Evolutionary conservation across 306 rosid species (phyloP).

Genomic region (Quercus glauca): DNA sequence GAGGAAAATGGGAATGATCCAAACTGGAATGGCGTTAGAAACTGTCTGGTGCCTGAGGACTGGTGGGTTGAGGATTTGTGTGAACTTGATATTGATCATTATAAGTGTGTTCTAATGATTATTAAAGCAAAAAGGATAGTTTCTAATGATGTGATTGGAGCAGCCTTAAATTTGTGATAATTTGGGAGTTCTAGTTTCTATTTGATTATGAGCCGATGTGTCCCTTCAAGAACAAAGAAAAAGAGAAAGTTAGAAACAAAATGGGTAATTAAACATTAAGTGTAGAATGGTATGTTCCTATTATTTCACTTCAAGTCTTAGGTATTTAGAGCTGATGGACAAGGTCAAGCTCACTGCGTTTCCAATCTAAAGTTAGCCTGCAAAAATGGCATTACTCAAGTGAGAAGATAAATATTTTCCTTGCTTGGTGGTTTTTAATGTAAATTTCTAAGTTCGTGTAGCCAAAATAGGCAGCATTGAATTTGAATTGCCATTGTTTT

Average conservation of each 20-base stretch:
- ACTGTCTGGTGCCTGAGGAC: conserved; percentile 72
- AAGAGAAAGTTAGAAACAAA: not conserved
- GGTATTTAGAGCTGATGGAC: not conserved
- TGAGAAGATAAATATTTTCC: not conserved
- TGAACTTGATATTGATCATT: conserved; percentile 84
- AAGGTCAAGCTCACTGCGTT: not conserved
- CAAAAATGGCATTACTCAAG: not conserved
- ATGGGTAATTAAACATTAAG: not conserved
- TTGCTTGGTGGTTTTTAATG: not conserved
- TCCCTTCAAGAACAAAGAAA: not conserved
- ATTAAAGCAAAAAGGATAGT: conserved; percentile 54
- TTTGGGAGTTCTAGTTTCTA: not conserved
- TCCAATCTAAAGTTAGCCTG: not conserved
- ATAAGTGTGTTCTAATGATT: conserved; percentile 50
- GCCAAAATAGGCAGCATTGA: not conserved
- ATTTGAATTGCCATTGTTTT: not conserved
- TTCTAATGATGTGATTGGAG: conserved; percentile 75
- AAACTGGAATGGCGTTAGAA: conserved; percentile 56
- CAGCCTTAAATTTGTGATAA: conserved; percentile 46
- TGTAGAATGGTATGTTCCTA: not conserved
- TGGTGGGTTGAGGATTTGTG: conserved; percentile 99
- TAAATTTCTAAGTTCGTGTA: not conserved
- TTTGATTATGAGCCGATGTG: not conserved
- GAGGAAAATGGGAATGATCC: conserved; percentile 72
- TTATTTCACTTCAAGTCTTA: not conserved